Evolutionary conservation across 2,329 filamentous ascomycete species (phyloP).

Genomic region (Xylariaceae sp.): DNA sequence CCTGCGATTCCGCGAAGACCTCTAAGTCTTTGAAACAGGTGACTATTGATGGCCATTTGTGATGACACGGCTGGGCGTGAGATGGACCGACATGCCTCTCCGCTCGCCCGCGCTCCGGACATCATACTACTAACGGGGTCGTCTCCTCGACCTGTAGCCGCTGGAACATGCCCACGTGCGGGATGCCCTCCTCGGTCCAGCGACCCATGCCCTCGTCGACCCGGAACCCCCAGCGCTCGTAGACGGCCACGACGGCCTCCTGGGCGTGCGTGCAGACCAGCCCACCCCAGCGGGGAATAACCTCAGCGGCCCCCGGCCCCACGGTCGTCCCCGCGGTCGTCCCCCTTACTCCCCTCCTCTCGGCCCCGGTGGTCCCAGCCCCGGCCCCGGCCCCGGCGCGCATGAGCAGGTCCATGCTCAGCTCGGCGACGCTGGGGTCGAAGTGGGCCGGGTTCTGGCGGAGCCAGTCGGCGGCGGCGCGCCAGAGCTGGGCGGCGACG

Average conservation of each 20-base stretch:
- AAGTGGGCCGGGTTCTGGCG: constrained; percentile 50
- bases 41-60: too few species aligned
- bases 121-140: too few species aligned
- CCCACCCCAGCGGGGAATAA: constrained; percentile 60
- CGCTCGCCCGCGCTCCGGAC: too few species aligned
- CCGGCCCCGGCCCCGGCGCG: too few species aligned
- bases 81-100: too few species aligned
- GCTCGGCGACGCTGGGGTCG: constrained; percentile 38
- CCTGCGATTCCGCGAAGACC: too few species aligned
- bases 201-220: constrained; percentile 64
- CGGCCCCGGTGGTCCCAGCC: too few species aligned
- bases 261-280: constrained; percentile 77
- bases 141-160: constrained; percentile 31
- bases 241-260: constrained; percentile 54
- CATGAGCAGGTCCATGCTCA: constrained; percentile 36
- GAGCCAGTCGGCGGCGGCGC: constrained; percentile 62
- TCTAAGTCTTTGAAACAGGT: too few species aligned
- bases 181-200: constrained; percentile 80
- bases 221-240: constrained; percentile 65
- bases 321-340: constrained; percentile 13
- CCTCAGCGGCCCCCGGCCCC: constrained; percentile 28
- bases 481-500: constrained; percentile 59
- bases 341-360: too few species aligned
- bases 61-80: too few species aligned
- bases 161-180: constrained; percentile 76